Percentiles rank a stretch among this genome's conserved stretches.
These are phyloP conservation scores for Pezicula radicicola DNA, from an alignment of 2,329 filamentous ascomycete species.

Conservation along the genomic window DNA sequence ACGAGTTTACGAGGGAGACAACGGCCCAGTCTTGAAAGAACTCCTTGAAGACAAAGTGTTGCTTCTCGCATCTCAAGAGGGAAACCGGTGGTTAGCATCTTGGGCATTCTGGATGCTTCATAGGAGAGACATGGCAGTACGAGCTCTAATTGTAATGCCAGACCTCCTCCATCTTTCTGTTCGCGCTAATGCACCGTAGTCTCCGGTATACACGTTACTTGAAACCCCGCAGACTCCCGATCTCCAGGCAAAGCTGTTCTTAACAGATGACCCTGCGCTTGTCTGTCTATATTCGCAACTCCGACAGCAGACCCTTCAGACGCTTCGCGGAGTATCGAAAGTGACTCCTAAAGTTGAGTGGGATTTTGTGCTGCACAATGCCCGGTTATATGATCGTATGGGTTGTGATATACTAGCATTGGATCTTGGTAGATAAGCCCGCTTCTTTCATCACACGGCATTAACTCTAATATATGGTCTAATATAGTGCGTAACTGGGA, in stretches of 20 bases:
- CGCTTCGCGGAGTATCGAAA: constrained; percentile 79
- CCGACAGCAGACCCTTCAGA: constrained; percentile 76
- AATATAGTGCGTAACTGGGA: constrained; percentile 72
- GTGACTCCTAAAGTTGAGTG: constrained; percentile 78
- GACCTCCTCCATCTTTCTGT: background rate
- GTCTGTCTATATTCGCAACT: constrained; percentile 86
- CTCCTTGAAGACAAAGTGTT: constrained; percentile 80
- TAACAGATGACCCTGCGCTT: constrained; percentile 87
- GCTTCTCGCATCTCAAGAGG: constrained; percentile 71
- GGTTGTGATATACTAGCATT: constrained; percentile 88
- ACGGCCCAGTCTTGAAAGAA: constrained; percentile 67
- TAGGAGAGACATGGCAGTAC: constrained; percentile 78
- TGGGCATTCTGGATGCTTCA: constrained; percentile 95
- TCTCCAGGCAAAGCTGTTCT: constrained; percentile 72
- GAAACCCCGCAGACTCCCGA: constrained; percentile 66
- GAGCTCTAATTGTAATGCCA: constrained; percentile 69
- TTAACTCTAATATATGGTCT: constrained; percentile 12
- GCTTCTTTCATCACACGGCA: constrained; percentile 22
- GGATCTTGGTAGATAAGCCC: constrained; percentile 60
- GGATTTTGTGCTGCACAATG: constrained; percentile 85
- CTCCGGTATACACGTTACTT: constrained; percentile 72
- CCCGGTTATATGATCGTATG: constrained; percentile 82
- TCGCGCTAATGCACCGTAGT: constrained; percentile 42
- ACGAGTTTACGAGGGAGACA: constrained; percentile 84
- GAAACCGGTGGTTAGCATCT: constrained; percentile 89